Percentiles rank a stretch among this genome's conserved stretches.
Evolutionary conservation across 2,329 filamentous ascomycete species (phyloP).

Genomic region (Alternaria arbusti): DNA sequence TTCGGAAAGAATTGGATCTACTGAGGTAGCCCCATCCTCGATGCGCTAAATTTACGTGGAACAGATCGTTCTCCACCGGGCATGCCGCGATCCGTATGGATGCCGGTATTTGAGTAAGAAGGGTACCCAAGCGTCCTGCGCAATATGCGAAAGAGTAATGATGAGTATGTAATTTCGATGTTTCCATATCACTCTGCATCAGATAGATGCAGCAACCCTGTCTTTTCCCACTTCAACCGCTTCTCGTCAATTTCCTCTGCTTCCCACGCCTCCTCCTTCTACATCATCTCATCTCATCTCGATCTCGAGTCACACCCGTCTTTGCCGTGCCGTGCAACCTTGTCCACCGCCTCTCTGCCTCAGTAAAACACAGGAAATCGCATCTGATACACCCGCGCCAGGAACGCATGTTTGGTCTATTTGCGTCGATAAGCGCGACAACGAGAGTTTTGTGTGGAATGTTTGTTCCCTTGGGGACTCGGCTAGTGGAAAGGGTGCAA

Average conservation of each 20-base stretch:
- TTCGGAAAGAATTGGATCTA: conserved; percentile 36
- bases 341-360: conserved; percentile 6
- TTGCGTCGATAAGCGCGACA: conserved; percentile 19
- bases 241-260: conserved; percentile 4
- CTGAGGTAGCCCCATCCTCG: background rate
- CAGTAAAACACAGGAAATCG: conserved; percentile 3
- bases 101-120: background rate
- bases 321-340: conserved; percentile 7
- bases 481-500: conserved; percentile 5
- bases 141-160: background rate
- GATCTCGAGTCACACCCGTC: background rate
- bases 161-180: background rate
- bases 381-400: conserved; percentile 11
- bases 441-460: conserved; percentile 9
- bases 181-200: background rate
- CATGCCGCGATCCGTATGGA: background rate
- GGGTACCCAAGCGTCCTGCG: background rate
- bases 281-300: conserved; percentile 1
- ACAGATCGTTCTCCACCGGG: background rate
- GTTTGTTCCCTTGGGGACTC: background rate
- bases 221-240: background rate
- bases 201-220: conserved; percentile 11
- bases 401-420: conserved; percentile 17
- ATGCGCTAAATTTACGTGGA: background rate
- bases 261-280: background rate